phyloP scores from a whole-genome alignment of 2,329 filamentous ascomycete genomes.

The Drechslerella dactyloides region DNA sequence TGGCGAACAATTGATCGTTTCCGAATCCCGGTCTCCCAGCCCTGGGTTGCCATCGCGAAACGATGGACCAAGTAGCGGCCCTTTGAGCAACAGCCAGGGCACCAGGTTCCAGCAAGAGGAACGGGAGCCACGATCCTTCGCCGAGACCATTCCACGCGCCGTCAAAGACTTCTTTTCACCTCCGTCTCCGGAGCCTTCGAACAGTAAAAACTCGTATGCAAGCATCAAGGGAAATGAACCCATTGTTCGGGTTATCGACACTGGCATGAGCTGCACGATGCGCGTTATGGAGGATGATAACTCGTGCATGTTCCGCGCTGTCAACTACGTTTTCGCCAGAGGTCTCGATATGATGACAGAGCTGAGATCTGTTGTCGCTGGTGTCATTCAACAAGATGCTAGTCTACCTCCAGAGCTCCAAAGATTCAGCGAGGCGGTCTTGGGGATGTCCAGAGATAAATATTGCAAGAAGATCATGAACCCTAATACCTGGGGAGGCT shows the following conservation, averaged over 20 bases:
- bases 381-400: constrained; percentile 68
- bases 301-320: constrained; percentile 88
- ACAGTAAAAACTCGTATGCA: constrained; percentile 19
- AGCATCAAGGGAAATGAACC: constrained; percentile 65
- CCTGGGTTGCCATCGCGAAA: constrained; percentile 20
- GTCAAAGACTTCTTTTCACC: constrained; percentile 50
- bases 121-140: constrained; percentile 31
- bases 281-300: constrained; percentile 98
- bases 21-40: constrained; percentile 24
- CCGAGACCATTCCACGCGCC: constrained; percentile 29
- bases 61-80: constrained; percentile 42
- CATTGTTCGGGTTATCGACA: constrained; percentile 66
- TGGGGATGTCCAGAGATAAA: constrained; percentile 64
- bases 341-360: constrained; percentile 70
- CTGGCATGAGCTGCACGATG: constrained; percentile 59
- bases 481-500: constrained; percentile 85
- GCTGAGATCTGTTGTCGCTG: constrained; percentile 77
- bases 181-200: constrained; percentile 19
- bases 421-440: constrained; percentile 75
- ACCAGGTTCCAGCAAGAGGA: constrained; percentile 48
- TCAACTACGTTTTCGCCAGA: constrained; percentile 77
- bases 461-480: constrained; percentile 84
- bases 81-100: constrained; percentile 50
- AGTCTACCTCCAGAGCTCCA: constrained; percentile 65
- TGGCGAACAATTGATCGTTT: constrained; percentile 72